Base-by-base conservation (phyloP, 108 stramenopile species). In the Schizochytrium sp. region DNA sequence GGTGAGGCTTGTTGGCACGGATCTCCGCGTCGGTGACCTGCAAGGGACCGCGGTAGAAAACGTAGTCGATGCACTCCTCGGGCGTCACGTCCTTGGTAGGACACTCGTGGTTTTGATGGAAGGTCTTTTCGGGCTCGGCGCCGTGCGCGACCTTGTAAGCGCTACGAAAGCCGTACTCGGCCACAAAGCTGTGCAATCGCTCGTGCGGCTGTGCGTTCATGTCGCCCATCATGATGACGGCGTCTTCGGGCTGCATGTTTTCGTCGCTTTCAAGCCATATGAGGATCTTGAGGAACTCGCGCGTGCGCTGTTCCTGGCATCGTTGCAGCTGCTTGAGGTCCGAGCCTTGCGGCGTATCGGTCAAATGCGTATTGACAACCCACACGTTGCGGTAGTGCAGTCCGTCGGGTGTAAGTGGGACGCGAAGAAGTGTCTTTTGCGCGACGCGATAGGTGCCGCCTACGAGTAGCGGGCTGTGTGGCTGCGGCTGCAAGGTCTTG, bases 171-270 rank as follows among this genome's bases (percentile, higher is more conserved):
- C 76, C 76, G 3, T 53, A 53, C n/a, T 83, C 76, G 0, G 45
- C 48, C 16, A 53, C 76, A 4, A 83, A 53, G 51, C 45, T 53
- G 51, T 83, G 76, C n/a, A 83, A 28, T 1, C 51, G 45, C 76
- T 83, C 76, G 51, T 53, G 45, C 10, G 76, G 76, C n/a, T 12
- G 76, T 3, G 48, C 51, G 51, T 83, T 83, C 19, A 83, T 21
- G 51, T 83, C 76, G 19, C 76, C 76, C 76, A 83, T 83, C 48
- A 83, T 83, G 48, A 83, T 53, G n/a, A 83, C 76, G 25, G 76
- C 45, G 51, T 83, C 76, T 3, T 47, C n/a, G 25, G 45, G 48
- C 28, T 83, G n/a, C 76, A 83, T 53, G 25, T 83, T 83, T 12
- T 53, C 51, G 51, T 83, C 76, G n/a, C 25, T 53, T 18, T 47